These are phyloP conservation scores for Geum urbanum DNA, from an alignment of 306 rosid genomes.

Conservation along the genomic window DNA sequence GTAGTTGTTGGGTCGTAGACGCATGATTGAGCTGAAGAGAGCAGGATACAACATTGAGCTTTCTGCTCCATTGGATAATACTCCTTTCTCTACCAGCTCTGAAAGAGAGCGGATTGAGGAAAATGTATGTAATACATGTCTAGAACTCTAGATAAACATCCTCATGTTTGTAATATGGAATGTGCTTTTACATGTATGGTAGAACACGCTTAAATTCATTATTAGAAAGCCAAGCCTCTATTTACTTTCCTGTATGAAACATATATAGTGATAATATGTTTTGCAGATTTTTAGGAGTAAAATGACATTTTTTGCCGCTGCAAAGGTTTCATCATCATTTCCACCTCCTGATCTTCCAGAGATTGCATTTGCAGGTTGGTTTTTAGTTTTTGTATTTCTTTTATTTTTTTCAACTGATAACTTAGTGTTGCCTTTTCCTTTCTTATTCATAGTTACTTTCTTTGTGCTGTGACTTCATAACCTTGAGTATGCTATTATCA, in stretches of 20 bases:
- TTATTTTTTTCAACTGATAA: neutral
- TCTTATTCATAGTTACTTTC: constrained; percentile 9
- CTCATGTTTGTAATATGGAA: constrained; percentile 5
- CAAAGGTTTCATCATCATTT: constrained; percentile 86
- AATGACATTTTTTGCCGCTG: constrained; percentile 89
- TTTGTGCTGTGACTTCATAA: constrained; percentile 1
- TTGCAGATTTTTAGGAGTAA: constrained; percentile 69
- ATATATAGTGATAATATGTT: constrained; percentile 14
- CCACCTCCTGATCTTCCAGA: constrained; percentile 85
- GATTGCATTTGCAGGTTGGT: constrained; percentile 93
- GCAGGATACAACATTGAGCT: constrained; percentile 91
- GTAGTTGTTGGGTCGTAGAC: constrained; percentile 84
- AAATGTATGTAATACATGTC: constrained; percentile 45
- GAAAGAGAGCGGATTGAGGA: constrained; percentile 85
- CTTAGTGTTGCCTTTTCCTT: constrained; percentile 7
- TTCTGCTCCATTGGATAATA: constrained; percentile 85
- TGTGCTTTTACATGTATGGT: neutral
- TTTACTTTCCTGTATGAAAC: constrained; percentile 12
- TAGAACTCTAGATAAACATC: neutral
- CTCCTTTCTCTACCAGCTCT: constrained; percentile 55
- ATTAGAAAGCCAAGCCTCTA: neutral
- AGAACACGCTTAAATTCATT: neutral
- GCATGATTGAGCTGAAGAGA: constrained; percentile 66
- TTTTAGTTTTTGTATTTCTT: neutral
- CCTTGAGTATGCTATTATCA: neutral